Conservation (phyloP, 805 yeast species). For the Kazachstania martiniae region DNA sequence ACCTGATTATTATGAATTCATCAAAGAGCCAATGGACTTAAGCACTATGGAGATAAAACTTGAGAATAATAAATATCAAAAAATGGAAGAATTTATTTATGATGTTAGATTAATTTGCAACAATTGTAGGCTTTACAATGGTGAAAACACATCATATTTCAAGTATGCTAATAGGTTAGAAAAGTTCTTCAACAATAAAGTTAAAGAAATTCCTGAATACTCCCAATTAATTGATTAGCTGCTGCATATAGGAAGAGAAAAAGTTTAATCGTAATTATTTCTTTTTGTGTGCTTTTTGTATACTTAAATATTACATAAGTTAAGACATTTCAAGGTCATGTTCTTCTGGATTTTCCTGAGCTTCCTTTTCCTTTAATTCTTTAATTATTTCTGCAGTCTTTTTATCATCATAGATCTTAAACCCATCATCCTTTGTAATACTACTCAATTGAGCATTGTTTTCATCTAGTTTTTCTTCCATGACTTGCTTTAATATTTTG, state of each 20-base stretch:
- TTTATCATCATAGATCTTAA: conserved; percentile 71
- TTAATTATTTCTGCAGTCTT: conserved; percentile 76
- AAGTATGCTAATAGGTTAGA: conserved; percentile 92
- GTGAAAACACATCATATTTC: conserved; percentile 88
- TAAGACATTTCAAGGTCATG: conserved; percentile 27
- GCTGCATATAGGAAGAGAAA: too few species aligned
- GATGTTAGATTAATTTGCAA: conserved; percentile 80
- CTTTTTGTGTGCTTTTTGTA: neutral
- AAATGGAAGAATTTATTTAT: conserved; percentile 83
- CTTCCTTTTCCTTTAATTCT: conserved; percentile 59
- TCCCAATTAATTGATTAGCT: conserved; percentile 65
- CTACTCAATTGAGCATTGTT: conserved; percentile 91
- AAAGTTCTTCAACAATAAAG: conserved; percentile 70
- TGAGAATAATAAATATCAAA: conserved; percentile 83
- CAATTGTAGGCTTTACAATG: conserved; percentile 87
- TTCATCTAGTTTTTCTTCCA: conserved; percentile 97
- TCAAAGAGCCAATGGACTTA: conserved; percentile 96
- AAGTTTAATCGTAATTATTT: too few species aligned
- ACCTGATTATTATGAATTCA: conserved; percentile 90
- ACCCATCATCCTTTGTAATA: conserved; percentile 79
- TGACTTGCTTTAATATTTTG: conserved; percentile 89
- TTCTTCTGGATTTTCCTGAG: conserved; percentile 33
- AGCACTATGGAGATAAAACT: conserved; percentile 90
- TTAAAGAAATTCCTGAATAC: conserved; percentile 88
- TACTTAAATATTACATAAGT: neutral